Conservation (phyloP, 352 stramenopile species). For the Globisporangium orthogonon region DNA sequence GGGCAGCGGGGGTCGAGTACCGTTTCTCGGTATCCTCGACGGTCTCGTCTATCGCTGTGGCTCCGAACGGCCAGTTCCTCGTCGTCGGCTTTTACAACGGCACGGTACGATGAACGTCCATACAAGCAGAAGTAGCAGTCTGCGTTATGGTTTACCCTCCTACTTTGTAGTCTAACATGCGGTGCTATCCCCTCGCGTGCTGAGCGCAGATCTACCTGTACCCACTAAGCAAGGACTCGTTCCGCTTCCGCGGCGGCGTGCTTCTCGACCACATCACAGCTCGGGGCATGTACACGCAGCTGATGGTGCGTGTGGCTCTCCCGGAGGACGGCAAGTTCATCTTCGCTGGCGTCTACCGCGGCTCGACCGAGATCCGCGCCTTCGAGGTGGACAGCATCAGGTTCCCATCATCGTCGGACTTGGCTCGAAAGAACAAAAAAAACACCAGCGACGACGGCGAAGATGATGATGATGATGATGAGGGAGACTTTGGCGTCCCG, state of each 20-base stretch:
- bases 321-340: slow-evolving; percentile 79
- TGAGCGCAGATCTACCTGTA: slow-evolving; percentile 53
- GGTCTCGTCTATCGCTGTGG: slow-evolving; percentile 74
- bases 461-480: slow-evolving; percentile 27
- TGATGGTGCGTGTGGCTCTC: slow-evolving; percentile 73
- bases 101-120: slow-evolving; percentile 19
- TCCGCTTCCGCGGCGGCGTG: slow-evolving; percentile 63
- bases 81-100: slow-evolving; percentile 81
- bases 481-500: slow-evolving; percentile 13
- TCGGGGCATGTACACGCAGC: slow-evolving; percentile 76
- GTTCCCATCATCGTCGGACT: slow-evolving; percentile 28
- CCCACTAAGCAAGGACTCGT: slow-evolving; percentile 49
- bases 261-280: slow-evolving; percentile 77
- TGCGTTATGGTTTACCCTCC: neutral
- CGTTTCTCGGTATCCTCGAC: slow-evolving; percentile 57
- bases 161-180: neutral
- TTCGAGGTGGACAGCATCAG: slow-evolving; percentile 79
- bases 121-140: too few relatives aligned
- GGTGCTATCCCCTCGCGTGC: neutral
- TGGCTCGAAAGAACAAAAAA: neutral
- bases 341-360: slow-evolving; percentile 79
- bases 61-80: slow-evolving; percentile 61
- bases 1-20: slow-evolving; percentile 44
- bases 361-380: slow-evolving; percentile 81
- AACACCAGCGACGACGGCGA: slow-evolving; percentile 19